Conservation (phyloP, 78 protist genomes). For the Dictyostelium intermedium region DNA sequence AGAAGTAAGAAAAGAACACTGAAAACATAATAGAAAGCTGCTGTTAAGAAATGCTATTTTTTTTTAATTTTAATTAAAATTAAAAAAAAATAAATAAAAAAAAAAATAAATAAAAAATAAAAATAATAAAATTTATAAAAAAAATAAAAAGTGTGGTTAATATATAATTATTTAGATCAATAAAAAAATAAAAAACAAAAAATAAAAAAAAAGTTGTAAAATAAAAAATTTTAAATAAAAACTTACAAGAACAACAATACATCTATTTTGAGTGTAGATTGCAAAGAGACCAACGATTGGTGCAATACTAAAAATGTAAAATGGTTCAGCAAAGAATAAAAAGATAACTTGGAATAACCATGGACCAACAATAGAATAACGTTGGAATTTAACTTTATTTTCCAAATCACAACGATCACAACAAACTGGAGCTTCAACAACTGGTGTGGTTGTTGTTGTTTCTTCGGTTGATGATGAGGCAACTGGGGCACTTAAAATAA, state of each 20-base stretch:
- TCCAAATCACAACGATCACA: constrained; percentile 1
- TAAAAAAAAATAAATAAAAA: not conserved
- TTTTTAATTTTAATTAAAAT: not conserved
- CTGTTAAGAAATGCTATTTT: constrained; percentile 14
- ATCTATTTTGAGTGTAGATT: constrained; percentile 7
- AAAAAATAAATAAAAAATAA: not conserved
- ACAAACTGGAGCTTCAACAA: not conserved
- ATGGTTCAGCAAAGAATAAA: not conserved
- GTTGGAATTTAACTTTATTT: not conserved
- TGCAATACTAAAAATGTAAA: not conserved
- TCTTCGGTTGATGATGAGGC: not conserved
- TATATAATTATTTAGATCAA: not conserved
- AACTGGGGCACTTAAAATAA: not conserved
- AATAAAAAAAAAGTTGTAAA: not conserved
- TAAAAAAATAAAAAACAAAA: no score
- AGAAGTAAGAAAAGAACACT: not conserved
- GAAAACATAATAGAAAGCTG: not conserved
- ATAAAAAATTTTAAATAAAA: not conserved
- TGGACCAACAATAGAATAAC: not conserved
- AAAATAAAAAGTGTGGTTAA: not conserved
- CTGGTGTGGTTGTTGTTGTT: not conserved
- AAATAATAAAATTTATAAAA: not conserved
- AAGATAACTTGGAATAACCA: not conserved
- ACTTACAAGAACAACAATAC: not conserved
- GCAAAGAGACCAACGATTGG: constrained; percentile 6